Conservation (phyloP, 768 basidiomycete species). For the Hemileccinum impolitum region DNA sequence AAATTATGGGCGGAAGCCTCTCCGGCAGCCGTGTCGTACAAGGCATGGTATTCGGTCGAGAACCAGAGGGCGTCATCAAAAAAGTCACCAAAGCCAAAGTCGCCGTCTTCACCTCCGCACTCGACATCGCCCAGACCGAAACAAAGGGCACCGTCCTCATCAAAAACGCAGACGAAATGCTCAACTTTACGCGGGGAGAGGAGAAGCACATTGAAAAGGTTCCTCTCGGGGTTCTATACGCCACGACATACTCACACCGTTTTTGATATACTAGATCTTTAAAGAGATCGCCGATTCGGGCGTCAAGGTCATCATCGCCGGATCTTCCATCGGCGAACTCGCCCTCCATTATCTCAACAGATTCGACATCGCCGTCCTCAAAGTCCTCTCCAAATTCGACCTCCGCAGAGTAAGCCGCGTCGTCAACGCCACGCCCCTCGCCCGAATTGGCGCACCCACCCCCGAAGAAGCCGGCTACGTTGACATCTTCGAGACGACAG, state of each 20-base stretch:
- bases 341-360: slow-evolving; percentile 96
- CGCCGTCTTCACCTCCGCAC: slow-evolving; percentile 88
- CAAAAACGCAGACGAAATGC: slow-evolving; percentile 93
- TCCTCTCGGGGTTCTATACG: too few species aligned
- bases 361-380: slow-evolving; percentile 90
- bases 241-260: neutral
- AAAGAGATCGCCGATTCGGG: slow-evolving; percentile 97
- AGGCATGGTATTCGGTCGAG: slow-evolving; percentile 97
- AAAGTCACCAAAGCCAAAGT: slow-evolving; percentile 87
- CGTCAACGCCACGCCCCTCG: slow-evolving; percentile 93
- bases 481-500: slow-evolving; percentile 92
- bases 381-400: slow-evolving; percentile 97
- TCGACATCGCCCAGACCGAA: slow-evolving; percentile 95
- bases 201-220: slow-evolving; percentile 96
- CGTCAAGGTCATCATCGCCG: slow-evolving; percentile 90
- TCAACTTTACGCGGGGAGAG: slow-evolving; percentile 95
- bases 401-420: slow-evolving; percentile 92
- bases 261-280: slow-evolving; percentile 63
- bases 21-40: slow-evolving; percentile 81
- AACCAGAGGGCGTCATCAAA: slow-evolving; percentile 89
- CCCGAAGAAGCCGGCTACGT: slow-evolving; percentile 93
- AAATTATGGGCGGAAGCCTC: slow-evolving; percentile 96
- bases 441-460: slow-evolving; percentile 92
- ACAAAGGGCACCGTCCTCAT: slow-evolving; percentile 98
- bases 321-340: slow-evolving; percentile 90